A percentile compares a stretch with the other conserved stretches of the same genome.
Evolutionary conservation across 192 early-diverging fungal genomes (phyloP).

Genomic region (Dispira simplex): DNA sequence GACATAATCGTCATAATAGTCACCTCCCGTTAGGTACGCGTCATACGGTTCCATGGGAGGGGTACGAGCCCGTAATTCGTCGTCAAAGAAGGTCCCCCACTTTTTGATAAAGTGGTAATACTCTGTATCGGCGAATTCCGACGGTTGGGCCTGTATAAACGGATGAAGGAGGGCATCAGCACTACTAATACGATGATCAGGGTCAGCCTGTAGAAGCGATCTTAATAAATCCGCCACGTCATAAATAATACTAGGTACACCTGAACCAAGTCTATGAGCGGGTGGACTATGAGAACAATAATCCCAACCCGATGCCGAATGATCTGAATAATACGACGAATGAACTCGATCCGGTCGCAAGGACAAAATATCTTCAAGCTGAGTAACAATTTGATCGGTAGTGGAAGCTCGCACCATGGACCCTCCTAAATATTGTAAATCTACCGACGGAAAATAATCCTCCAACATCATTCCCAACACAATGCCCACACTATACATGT

Average conservation of each 20-base stretch:
- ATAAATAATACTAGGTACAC: constrained; percentile 30
- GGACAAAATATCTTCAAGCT: constrained; percentile 32
- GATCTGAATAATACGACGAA: constrained; percentile 15
- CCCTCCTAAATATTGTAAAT: constrained; percentile 52
- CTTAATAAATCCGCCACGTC: constrained; percentile 46
- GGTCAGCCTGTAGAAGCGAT: constrained; percentile 35
- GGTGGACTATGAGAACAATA: constrained; percentile 1
- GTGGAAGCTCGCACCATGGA: constrained; percentile 45
- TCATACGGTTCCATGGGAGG: constrained; percentile 10
- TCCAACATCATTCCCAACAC: constrained; percentile 63
- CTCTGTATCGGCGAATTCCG: constrained; percentile 3
- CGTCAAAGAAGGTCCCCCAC: constrained; percentile 6
- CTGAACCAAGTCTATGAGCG: background rate
- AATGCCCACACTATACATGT: constrained; percentile 52
- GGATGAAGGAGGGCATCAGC: constrained; percentile 36
- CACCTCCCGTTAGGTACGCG: background rate
- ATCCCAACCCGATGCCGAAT: background rate
- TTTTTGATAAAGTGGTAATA: background rate
- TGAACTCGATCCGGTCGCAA: constrained; percentile 16
- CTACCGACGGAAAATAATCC: constrained; percentile 41
- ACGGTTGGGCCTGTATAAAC: constrained; percentile 22
- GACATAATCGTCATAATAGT: constrained; percentile 9
- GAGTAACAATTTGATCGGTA: constrained; percentile 37
- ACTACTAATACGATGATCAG: constrained; percentile 35
- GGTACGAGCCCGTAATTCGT: constrained; percentile 9